Base-by-base conservation (phyloP, 1,139 yeast genomes). In the Chernovozyma aurita region DNA sequence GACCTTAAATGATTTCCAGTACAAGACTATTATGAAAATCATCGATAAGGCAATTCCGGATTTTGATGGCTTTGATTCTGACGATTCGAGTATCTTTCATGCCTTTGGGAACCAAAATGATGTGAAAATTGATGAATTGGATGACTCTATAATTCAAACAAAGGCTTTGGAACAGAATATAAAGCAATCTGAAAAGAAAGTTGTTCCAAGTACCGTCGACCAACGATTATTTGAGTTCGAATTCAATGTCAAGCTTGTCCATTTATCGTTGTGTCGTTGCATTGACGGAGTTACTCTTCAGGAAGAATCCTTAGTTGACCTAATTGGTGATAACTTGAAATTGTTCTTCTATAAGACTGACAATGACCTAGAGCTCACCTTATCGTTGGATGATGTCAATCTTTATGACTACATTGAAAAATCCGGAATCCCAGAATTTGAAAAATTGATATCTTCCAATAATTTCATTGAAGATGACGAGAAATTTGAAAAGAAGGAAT, bases 1-100 rank as follows among this genome's bases (percentile, higher is more conserved):
- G 7, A 73, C 85, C 20, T 61, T 92, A 52, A 86, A 87, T 47
- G 98, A 94, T 54, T 83, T 80, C 47, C 96, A 94, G 52, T 94
- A 94, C 61, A 85, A 87, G 53, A 78, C 90, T 1, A 66, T 92
- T 50, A 81, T 92, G 90, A 78, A 80, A 39, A 65, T 92, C 32
- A 63, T 88, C 33, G 85, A 84, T 41, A 73, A 68, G 17, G 78
- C 85, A 21, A 69, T 90, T 14, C 97, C 97, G 1, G 64, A 73
- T 33, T 63, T 79, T 40, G 76, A 67, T 11, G 48, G 41, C 18
- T 33, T 43, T 1, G 70, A 61, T 4, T 30, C 39, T 1, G 73
- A 63, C 24, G 62, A 53, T 4, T 46, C 59, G 2, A 60, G 68
- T 42, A 45, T 61, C 2, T 67, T 66, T 42, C 52, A 63, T 42